Evolutionary conservation across 345 rosid genomes (phyloP).

Genomic region (Dipteronia sinensis): DNA sequence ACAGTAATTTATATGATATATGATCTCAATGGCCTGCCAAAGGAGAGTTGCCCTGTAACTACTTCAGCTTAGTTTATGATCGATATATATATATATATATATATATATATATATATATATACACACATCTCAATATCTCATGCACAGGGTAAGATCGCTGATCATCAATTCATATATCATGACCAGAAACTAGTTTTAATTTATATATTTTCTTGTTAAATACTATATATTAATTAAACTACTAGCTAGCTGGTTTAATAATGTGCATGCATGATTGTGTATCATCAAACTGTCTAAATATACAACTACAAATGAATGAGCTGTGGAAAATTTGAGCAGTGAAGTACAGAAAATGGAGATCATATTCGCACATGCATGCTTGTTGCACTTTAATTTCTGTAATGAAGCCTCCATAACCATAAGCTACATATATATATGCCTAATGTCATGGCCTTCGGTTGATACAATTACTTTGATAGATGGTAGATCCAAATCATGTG

Average conservation of each 20-base stretch:
- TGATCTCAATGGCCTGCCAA: constrained; percentile 52
- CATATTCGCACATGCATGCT: no score
- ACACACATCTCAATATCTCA: neutral
- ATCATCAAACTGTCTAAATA: neutral
- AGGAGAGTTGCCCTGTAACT: constrained; percentile 97
- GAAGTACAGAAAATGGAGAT: no score
- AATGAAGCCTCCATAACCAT: no score
- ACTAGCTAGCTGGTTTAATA: no score
- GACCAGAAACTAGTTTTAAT: neutral
- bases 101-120: no score
- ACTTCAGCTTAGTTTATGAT: constrained; percentile 40
- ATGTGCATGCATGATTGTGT: neutral
- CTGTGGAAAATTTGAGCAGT: no score
- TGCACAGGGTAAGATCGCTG: neutral
- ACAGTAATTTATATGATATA: neutral
- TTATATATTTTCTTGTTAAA: neutral
- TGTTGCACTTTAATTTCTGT: no score
- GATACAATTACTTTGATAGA: neutral
- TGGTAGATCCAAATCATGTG: neutral
- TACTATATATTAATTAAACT: neutral
- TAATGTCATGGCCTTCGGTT: neutral
- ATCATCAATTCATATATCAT: no score
- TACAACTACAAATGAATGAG: no score
- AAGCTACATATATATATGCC: no score
- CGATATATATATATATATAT: neutral